Evolutionary conservation across 1,284 basidiomycete species (phyloP).

Genomic region (Trichosporon ovoides): DNA sequence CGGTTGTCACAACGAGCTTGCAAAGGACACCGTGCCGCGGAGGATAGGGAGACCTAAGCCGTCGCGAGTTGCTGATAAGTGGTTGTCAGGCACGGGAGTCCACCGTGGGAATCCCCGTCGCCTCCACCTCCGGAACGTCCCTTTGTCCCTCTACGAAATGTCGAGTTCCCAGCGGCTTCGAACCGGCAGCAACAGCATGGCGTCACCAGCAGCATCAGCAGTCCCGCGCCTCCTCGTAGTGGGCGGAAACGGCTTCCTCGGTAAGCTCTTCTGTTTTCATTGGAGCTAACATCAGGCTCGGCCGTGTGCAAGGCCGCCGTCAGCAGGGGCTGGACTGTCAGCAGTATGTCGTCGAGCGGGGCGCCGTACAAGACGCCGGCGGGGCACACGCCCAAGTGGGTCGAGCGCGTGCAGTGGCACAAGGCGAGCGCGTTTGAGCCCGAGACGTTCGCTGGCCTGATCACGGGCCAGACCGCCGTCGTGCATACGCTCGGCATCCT

Average conservation of each 20-base stretch:
- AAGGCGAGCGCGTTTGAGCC: slow-evolving; percentile 72
- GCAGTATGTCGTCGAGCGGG: slow-evolving; percentile 87
- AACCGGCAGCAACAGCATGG: background rate
- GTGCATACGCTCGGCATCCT: slow-evolving; percentile 95
- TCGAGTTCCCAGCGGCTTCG: background rate
- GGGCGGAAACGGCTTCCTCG: slow-evolving; percentile 92
- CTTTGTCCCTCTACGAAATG: no score
- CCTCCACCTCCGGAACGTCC: no score
- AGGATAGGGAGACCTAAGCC: no score
- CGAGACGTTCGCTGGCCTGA: slow-evolving; percentile 63
- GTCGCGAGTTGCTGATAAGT: no score
- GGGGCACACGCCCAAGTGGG: slow-evolving; percentile 85
- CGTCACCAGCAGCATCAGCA: background rate
- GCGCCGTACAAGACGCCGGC: slow-evolving; percentile 77
- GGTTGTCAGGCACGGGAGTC: background rate
- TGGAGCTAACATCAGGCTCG: slow-evolving; percentile 60
- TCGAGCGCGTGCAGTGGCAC: slow-evolving; percentile 68
- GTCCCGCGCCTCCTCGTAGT: slow-evolving; percentile 64
- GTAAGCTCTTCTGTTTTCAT: slow-evolving; percentile 31
- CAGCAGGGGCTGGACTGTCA: slow-evolving; percentile 75
- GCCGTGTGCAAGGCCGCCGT: slow-evolving; percentile 83
- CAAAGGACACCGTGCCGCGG: no score
- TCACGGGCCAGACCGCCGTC: slow-evolving; percentile 64
- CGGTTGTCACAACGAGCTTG: no score
- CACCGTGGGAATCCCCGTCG: no score